Evolutionary conservation across 2,329 filamentous ascomycete species (phyloP), one percentile per base, ranked within the genome.

Genomic region (Mycocentrospora acerina): DNA sequence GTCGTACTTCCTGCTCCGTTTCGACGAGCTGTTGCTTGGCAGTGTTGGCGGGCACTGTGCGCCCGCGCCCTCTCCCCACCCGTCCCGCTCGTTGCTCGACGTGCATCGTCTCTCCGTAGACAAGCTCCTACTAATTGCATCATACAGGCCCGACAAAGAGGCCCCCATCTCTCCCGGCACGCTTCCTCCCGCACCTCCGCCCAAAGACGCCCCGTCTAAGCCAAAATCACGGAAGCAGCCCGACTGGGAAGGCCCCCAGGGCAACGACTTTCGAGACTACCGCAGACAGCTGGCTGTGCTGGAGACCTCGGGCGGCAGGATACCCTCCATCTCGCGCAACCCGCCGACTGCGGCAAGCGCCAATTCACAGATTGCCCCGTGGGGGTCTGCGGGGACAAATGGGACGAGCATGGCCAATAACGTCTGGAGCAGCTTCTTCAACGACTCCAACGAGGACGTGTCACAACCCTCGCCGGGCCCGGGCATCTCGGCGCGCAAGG

Each of bases 401-500:
- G 64, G 66, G 29, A 56, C 60, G 22, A 58, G 58, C 29, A 71
- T 74, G 64, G 64, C 71, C 14, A 66, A 68, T 27, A 71, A 66
- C 40, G 66, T 74, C 28, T 75, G 60, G 55, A 60, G 65, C 44
- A 85, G 75, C 64, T 90, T 89, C 67, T 86, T 81, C 69, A 82
- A 89, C 65, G 83, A 90, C 60, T 88, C 85, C 24, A 85, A 78
- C 71, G 86, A 90, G 58, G 84, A 82, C 59, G 60, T 85, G 11
- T 58, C 67, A 12, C 88, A 88, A 55, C 71, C 88, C 36, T 90
- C 88, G 22, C 83, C 87, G 1, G 78, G 80, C 37, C 83, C 85
- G 57, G 46, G 25, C 13, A 79, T 83, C 26, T 77, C 81, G 2
- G 73, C 76, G 25, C 19, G 19, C 19, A 77, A 73, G 44, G 74